phyloP scores from a whole-genome alignment of 371 early-diverging fungal genomes.

The Batrachochytrium dendrobatidis region DNA sequence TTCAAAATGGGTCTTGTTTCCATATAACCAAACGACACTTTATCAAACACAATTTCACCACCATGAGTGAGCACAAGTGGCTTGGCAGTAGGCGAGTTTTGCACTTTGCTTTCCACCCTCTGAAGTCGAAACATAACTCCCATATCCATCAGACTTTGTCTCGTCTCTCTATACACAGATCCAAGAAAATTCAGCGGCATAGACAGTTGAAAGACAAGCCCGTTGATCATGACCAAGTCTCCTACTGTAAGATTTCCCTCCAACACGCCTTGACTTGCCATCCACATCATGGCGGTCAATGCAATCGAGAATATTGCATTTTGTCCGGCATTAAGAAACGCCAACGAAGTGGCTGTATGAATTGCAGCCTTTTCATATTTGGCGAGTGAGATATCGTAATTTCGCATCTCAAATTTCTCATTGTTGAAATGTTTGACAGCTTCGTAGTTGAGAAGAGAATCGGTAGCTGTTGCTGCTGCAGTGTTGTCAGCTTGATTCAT shows the following conservation, averaged over 20 bases:
- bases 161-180: slow-evolving; percentile 91
- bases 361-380: slow-evolving; percentile 89
- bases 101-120: slow-evolving; percentile 39
- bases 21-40: slow-evolving; percentile 83
- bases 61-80: slow-evolving; percentile 14
- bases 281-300: slow-evolving; percentile 86
- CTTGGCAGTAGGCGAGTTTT: slow-evolving; percentile 50
- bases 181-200: slow-evolving; percentile 95
- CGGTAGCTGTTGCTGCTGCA: slow-evolving; percentile 85
- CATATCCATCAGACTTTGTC: slow-evolving; percentile 92
- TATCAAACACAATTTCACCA: slow-evolving; percentile 67
- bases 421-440: slow-evolving; percentile 93
- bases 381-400: slow-evolving; percentile 74
- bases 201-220: slow-evolving; percentile 75
- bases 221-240: slow-evolving; percentile 95
- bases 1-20: slow-evolving; percentile 66
- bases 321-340: slow-evolving; percentile 89
- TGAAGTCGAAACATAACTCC: slow-evolving; percentile 85
- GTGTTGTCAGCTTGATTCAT: slow-evolving; percentile 92
- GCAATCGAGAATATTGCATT: slow-evolving; percentile 84
- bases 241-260: slow-evolving; percentile 84
- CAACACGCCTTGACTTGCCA: slow-evolving; percentile 82
- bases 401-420: slow-evolving; percentile 74
- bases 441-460: slow-evolving; percentile 91
- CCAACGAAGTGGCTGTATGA: slow-evolving; percentile 78